Evolutionary conservation across 495 filamentous ascomycete genomes (phyloP), one percentile per base, ranked within the genome.

Genomic region (Lepidopterella palustris): DNA sequence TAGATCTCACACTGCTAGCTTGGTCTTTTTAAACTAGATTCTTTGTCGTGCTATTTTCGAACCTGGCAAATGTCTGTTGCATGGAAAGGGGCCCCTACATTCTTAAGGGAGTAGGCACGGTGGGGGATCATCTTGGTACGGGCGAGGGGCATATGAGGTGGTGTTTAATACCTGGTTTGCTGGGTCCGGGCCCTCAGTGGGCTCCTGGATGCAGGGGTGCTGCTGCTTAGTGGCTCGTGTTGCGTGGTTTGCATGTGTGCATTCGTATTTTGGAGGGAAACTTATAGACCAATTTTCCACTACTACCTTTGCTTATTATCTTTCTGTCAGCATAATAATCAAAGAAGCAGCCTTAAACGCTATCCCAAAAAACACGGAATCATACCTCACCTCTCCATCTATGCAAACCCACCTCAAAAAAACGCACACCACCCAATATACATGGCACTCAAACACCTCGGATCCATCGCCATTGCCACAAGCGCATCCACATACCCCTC

Each of bases 401-500:
- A n/a, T n/a, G n/a, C 39, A 56, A 23, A 49, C 25, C 1, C 45
- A 18, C 42, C 45, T 74, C 65, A 97, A 63, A 96, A 84, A 69
- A 97, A 97, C 21, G 92, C 81, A 79, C 90, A 96, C 93, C 93
- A 98, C 24, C 93, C 93, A 74, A 97, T 93, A 73, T 98, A 98
- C 93, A 98, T 98, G 5, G 80, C 80, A 15, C 87, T 81, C 71
- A 99, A 74, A 66, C 88, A 92, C 65, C 69, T 80, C 47, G 84
- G 83, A 71, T 88, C 80, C 21, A 85, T 86, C 61, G 93, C 92
- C 74, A 90, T 84, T 72, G 86, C 78, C 54, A 97, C 90, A 68
- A 99, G 71, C 69, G 90, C 88, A 70, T 99, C 89, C 15, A 97
- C 92, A 76, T 97, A 92, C 0, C 93, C 93, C 69, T 97, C 95